Conservation (phyloP, 805 yeast species). For the Saccharomyces jurei region DNA sequence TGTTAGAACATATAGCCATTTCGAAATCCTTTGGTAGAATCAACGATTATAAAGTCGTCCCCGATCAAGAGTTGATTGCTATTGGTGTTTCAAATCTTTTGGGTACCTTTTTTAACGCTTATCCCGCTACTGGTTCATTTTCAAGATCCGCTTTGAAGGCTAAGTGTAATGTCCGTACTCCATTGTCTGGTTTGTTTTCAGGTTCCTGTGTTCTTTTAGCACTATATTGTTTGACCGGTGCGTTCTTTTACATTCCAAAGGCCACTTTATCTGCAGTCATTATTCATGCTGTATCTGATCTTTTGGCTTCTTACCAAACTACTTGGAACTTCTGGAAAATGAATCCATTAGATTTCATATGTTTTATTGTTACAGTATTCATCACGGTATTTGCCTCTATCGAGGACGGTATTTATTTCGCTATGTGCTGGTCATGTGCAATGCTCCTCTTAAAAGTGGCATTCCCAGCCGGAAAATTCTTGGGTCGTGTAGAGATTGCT, state of each 20-base stretch:
- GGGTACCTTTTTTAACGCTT: slow-evolving; percentile 88
- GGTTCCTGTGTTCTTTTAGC: slow-evolving; percentile 86
- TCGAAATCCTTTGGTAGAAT: slow-evolving; percentile 89
- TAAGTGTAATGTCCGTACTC: slow-evolving; percentile 92
- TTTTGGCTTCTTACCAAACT: slow-evolving; percentile 61
- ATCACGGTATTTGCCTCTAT: slow-evolving; percentile 71
- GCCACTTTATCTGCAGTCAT: slow-evolving; percentile 83
- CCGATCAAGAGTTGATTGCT: slow-evolving; percentile 90
- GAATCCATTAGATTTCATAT: slow-evolving; percentile 64
- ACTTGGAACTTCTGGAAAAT: slow-evolving; percentile 65
- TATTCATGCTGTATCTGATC: slow-evolving; percentile 87
- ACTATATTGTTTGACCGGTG: slow-evolving; percentile 70
- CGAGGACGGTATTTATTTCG: slow-evolving; percentile 87
- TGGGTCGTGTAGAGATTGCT: slow-evolving; percentile 68
- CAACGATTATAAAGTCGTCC: slow-evolving; percentile 82
- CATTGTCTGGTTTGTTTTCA: slow-evolving; percentile 83
- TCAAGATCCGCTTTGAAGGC: slow-evolving; percentile 91
- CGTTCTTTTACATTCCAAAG: slow-evolving; percentile 84
- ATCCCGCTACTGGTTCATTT: slow-evolving; percentile 94
- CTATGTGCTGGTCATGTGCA: slow-evolving; percentile 77
- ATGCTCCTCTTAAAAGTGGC: slow-evolving; percentile 65
- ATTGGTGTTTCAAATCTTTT: slow-evolving; percentile 86
- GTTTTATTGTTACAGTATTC: slow-evolving; percentile 64
- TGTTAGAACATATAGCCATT: slow-evolving; percentile 88
- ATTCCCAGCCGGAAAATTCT: slow-evolving; percentile 71